These are phyloP conservation scores for Pseudognaphalium luteoalbum DNA, from an alignment of 129 eudicot genomes.

Conservation along the genomic window DNA sequence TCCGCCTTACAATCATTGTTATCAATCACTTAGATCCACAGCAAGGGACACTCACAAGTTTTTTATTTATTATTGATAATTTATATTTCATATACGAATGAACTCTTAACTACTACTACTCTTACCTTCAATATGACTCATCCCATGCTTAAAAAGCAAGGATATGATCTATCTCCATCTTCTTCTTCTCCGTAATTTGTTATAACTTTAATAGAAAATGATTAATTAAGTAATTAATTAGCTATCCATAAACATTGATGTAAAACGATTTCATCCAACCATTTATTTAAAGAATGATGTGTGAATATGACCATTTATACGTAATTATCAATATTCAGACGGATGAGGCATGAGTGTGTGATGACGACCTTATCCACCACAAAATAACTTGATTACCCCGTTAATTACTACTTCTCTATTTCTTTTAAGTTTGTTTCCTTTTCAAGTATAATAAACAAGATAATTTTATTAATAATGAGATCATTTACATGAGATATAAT, in stretches of 20 bases:
- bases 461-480: constrained; percentile 15
- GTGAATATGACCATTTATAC: constrained; percentile 32
- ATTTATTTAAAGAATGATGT: constrained; percentile 25
- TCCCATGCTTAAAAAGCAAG: too few species aligned
- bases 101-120: too few species aligned
- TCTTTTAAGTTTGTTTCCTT: constrained; percentile 2
- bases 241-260: constrained; percentile 20
- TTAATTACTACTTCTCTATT: constrained; percentile 19
- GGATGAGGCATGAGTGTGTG: constrained; percentile 31
- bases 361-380: constrained; percentile 39
- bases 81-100: too few species aligned
- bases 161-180: too few species aligned
- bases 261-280: constrained; percentile 20
- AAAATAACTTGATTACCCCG: constrained; percentile 24
- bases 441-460: constrained; percentile 31
- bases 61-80: too few species aligned
- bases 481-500: constrained; percentile 31
- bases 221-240: background rate
- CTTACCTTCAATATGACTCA: too few species aligned
- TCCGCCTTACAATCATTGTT: too few species aligned
- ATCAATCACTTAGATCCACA: too few species aligned
- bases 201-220: too few species aligned
- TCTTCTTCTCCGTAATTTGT: too few species aligned
- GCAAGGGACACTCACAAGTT: too few species aligned
- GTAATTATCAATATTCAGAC: constrained; percentile 25